These are phyloP conservation scores for Thermothelomyces thermophilus DNA, from an alignment of 2,329 filamentous ascomycete species.

Conservation along the genomic window DNA sequence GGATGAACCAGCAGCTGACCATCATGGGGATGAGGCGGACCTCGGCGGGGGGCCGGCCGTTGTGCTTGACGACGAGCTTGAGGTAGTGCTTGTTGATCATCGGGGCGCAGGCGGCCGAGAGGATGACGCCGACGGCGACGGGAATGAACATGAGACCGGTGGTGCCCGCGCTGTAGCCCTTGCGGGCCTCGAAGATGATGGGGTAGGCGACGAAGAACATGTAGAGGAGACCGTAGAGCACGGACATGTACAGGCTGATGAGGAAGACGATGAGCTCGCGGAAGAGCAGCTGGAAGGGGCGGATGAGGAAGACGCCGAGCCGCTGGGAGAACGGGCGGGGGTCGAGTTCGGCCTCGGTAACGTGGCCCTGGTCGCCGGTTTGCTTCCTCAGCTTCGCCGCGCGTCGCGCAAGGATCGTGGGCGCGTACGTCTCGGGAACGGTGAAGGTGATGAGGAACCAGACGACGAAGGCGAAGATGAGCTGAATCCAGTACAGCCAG, in stretches of 20 bases:
- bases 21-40: conserved; percentile 77
- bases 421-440: conserved; percentile 84
- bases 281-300: conserved; percentile 82
- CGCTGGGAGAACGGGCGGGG: conserved; percentile 61
- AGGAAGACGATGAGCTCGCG: conserved; percentile 78
- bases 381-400: conserved; percentile 65
- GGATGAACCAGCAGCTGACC: conserved; percentile 65
- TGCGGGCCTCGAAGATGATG: conserved; percentile 69
- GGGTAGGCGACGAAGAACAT: conserved; percentile 70
- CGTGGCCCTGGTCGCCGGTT: conserved; percentile 59
- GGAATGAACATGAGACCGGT: conserved; percentile 87
- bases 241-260: conserved; percentile 78
- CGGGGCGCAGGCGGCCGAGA: conserved; percentile 60
- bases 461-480: conserved; percentile 64
- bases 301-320: conserved; percentile 66
- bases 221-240: conserved; percentile 68
- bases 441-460: conserved; percentile 78
- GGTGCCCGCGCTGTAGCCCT: conserved; percentile 66
- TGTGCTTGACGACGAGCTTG: conserved; percentile 51
- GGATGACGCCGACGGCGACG: conserved; percentile 66
- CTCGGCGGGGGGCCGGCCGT: conserved; percentile 71
- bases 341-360: conserved; percentile 78
- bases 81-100: conserved; percentile 79
- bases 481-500: conserved; percentile 82
- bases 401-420: conserved; percentile 63